phyloP scores from a whole-genome alignment of 345 rosid genomes.

The Microcos paniculata region DNA sequence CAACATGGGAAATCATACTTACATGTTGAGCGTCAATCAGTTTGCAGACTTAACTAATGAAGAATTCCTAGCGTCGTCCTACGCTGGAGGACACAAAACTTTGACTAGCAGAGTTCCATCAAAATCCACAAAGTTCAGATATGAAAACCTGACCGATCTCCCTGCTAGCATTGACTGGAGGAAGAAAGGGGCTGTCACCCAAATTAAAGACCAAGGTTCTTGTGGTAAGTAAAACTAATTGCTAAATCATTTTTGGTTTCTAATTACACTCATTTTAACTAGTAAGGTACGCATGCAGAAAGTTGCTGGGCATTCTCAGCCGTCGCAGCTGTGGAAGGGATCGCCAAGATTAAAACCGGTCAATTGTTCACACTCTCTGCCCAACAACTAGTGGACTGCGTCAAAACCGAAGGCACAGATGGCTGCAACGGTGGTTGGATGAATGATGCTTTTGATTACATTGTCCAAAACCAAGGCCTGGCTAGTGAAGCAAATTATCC shows the following conservation, averaged over 20 bases:
- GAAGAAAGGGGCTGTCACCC: conserved; percentile 41
- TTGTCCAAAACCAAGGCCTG: conserved; percentile 29
- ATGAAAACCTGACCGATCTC: conserved; percentile 21
- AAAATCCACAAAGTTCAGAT: conserved; percentile 13
- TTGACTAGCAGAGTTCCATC: background rate
- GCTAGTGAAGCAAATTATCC: conserved; percentile 28
- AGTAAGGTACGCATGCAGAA: conserved; percentile 16
- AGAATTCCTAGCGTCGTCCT: conserved; percentile 36
- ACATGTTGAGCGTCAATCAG: conserved; percentile 33
- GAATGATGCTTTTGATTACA: conserved; percentile 32
- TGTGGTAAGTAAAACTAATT: conserved; percentile 36
- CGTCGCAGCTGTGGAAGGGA: conserved; percentile 42
- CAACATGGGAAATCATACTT: conserved; percentile 25
- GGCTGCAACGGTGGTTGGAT: conserved; percentile 30
- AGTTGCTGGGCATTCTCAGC: conserved; percentile 67
- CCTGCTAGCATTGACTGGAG: conserved; percentile 45
- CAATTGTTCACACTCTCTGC: conserved; percentile 42
- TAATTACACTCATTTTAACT: too few relatives aligned
- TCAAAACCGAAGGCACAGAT: conserved; percentile 2
- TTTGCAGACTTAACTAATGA: conserved; percentile 48
- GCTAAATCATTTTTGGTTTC: background rate
- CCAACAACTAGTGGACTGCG: conserved; percentile 65
- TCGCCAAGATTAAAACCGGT: conserved; percentile 38
- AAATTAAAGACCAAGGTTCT: conserved; percentile 36
- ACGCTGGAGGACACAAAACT: conserved; percentile 35